phyloP scores from a whole-genome alignment of 108 stramenopile genomes.

The Nitzschia putrida region DNA sequence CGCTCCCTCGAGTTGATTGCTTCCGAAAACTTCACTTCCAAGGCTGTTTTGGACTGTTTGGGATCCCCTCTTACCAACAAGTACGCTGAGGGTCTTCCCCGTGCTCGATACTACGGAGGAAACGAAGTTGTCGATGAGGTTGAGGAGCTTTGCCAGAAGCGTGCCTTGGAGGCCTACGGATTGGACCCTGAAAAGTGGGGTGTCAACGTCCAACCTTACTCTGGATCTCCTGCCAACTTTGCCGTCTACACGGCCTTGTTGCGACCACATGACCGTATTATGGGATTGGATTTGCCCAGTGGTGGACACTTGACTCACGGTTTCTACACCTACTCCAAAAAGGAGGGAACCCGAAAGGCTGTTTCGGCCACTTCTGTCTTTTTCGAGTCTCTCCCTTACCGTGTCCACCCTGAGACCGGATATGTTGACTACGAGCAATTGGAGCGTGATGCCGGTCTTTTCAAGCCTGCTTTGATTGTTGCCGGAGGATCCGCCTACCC shows the following conservation, averaged over 20 bases:
- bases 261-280: slow-evolving; percentile 99
- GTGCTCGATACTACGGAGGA: slow-evolving; percentile 99
- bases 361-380: slow-evolving; percentile 99
- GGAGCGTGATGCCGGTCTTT: slow-evolving; percentile 85
- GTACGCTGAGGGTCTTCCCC: slow-evolving; percentile 98
- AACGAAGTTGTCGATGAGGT: slow-evolving; percentile 96
- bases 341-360: slow-evolving; percentile 95
- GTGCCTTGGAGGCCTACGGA: slow-evolving; percentile 97
- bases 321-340: slow-evolving; percentile 99
- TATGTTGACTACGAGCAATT: slow-evolving; percentile 95
- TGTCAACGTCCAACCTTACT: slow-evolving; percentile 97
- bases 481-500: slow-evolving; percentile 99
- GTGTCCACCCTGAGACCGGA: slow-evolving; percentile 94
- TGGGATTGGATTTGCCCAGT: slow-evolving; percentile 98
- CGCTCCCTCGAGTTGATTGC: slow-evolving; percentile 98
- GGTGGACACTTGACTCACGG: slow-evolving; percentile 99
- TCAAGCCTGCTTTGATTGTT: slow-evolving; percentile 99
- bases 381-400: slow-evolving; percentile 99
- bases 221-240: slow-evolving; percentile 99
- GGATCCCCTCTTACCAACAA: slow-evolving; percentile 99
- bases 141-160: slow-evolving; percentile 91
- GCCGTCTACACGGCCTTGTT: slow-evolving; percentile 98
- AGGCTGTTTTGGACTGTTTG: slow-evolving; percentile 98
- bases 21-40: slow-evolving; percentile 98
- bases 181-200: slow-evolving; percentile 97